phyloP scores from a whole-genome alignment of 2,329 filamentous ascomycete genomes.

The Didymella pomorum region DNA sequence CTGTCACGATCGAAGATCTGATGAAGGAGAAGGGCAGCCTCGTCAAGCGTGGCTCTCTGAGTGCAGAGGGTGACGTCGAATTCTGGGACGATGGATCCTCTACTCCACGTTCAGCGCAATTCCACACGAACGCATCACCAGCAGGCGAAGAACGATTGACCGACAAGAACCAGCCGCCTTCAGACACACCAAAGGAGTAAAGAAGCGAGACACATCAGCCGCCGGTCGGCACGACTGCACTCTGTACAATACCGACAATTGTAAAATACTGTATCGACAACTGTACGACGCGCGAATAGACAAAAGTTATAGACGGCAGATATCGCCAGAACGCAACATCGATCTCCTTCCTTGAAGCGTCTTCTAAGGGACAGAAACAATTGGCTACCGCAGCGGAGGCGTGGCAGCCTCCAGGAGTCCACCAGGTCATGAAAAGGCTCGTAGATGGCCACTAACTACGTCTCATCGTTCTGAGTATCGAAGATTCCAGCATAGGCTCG shows the following conservation, averaged over 20 bases:
- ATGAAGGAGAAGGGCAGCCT: conserved; percentile 77
- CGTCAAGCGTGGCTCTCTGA: conserved; percentile 74
- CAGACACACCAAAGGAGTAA: conserved; percentile 26
- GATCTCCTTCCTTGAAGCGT: too few species aligned
- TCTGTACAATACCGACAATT: conserved; percentile 20
- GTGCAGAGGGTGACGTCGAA: conserved; percentile 85
- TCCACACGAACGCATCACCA: conserved; percentile 40
- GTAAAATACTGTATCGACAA: conserved; percentile 14
- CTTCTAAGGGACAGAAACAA: not conserved
- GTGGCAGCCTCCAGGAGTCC: not conserved
- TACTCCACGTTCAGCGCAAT: conserved; percentile 46
- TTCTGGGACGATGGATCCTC: conserved; percentile 80
- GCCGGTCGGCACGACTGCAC: conserved; percentile 16
- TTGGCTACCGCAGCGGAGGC: not conserved
- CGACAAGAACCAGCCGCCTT: conserved; percentile 24
- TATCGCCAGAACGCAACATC: not conserved
- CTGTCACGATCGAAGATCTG: conserved; percentile 78
- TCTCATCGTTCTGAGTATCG: not conserved
- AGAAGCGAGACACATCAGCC: conserved; percentile 1
- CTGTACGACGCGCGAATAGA: conserved; percentile 11
- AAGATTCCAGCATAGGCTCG: not conserved
- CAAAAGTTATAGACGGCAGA: not conserved
- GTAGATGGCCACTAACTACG: not conserved
- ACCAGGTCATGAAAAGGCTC: not conserved
- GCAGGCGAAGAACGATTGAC: conserved; percentile 36